Evolutionary conservation across 1,284 basidiomycete genomes (phyloP).

Genomic region (Malassezia vespertilionis): DNA sequence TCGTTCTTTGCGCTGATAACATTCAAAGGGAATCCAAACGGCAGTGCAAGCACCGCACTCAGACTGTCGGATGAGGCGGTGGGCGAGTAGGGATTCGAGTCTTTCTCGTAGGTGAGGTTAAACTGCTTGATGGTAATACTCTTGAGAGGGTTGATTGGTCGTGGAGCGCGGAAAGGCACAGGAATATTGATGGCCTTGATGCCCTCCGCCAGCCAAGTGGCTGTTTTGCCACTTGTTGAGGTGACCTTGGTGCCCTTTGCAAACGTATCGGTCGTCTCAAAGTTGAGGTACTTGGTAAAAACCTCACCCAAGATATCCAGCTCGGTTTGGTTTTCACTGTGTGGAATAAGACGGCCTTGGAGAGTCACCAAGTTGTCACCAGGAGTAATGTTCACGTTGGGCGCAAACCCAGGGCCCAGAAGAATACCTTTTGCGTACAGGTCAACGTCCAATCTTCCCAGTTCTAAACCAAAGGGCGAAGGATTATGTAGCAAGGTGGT

Average conservation of each 20-base stretch:
- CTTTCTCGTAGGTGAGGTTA: conserved; percentile 55
- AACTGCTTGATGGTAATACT: conserved; percentile 59
- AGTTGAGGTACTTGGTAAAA: conserved; percentile 66
- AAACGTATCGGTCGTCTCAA: conserved; percentile 55
- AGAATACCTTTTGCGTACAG: conserved; percentile 57
- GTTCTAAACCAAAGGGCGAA: conserved; percentile 62
- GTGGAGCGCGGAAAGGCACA: conserved; percentile 55
- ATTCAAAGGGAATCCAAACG: conserved; percentile 64
- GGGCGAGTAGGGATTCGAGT: conserved; percentile 56
- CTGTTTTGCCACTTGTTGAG: conserved; percentile 50
- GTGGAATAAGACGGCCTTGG: conserved; percentile 56
- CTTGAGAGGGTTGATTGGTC: conserved; percentile 59
- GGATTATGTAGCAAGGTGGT: conserved; percentile 57
- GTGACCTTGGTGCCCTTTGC: conserved; percentile 55
- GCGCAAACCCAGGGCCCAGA: conserved; percentile 55
- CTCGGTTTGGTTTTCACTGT: conserved; percentile 51
- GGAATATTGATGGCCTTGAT: conserved; percentile 57
- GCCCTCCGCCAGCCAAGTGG: conserved; percentile 62
- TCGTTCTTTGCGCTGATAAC: conserved; percentile 59
- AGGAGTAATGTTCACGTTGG: conserved; percentile 33
- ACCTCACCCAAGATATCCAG: conserved; percentile 56
- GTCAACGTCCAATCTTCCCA: conserved; percentile 61
- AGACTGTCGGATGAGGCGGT: conserved; percentile 56
- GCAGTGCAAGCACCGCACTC: conserved; percentile 58
- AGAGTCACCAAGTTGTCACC: conserved; percentile 59